phyloP scores from a whole-genome alignment of 139 green algal species.

The Marvania coccoides region DNA sequence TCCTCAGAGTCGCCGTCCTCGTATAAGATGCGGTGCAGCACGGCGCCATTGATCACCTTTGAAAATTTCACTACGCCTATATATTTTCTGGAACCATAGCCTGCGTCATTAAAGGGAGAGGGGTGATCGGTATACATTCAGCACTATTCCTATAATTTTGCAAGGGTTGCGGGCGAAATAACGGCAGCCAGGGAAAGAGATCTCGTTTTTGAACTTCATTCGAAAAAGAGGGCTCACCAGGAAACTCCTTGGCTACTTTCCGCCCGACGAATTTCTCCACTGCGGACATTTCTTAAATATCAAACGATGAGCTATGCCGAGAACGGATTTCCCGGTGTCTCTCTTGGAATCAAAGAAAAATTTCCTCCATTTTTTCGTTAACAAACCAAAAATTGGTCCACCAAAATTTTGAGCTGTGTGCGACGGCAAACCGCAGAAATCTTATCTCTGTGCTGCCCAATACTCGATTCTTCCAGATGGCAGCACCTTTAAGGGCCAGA shows the following conservation, averaged over 20 bases:
- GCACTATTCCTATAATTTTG: neutral
- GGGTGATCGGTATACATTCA: neutral
- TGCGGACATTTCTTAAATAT: too few relatives aligned
- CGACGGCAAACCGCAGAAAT: too few relatives aligned
- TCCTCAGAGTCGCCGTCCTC: slow-evolving; percentile 2
- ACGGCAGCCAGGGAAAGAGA: neutral
- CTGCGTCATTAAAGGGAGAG: neutral
- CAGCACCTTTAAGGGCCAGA: too few relatives aligned
- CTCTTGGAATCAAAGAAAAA: too few relatives aligned
- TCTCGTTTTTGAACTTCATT: neutral
- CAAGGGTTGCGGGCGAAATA: neutral
- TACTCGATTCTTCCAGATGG: too few relatives aligned
- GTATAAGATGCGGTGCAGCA: neutral
- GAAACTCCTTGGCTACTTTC: slow-evolving; percentile 1
- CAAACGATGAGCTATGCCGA: too few relatives aligned
- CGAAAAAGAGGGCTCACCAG: neutral
- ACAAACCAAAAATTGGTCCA: too few relatives aligned
- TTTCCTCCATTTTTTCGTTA: too few relatives aligned
- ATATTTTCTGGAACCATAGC: neutral
- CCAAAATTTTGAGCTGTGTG: too few relatives aligned
- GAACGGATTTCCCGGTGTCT: too few relatives aligned
- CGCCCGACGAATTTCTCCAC: slow-evolving; percentile 1
- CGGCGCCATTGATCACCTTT: neutral
- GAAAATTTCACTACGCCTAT: neutral
- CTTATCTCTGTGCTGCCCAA: too few relatives aligned